phyloP scores from a whole-genome alignment of 2,329 filamentous ascomycete species.

The Claviceps sorghi region DNA sequence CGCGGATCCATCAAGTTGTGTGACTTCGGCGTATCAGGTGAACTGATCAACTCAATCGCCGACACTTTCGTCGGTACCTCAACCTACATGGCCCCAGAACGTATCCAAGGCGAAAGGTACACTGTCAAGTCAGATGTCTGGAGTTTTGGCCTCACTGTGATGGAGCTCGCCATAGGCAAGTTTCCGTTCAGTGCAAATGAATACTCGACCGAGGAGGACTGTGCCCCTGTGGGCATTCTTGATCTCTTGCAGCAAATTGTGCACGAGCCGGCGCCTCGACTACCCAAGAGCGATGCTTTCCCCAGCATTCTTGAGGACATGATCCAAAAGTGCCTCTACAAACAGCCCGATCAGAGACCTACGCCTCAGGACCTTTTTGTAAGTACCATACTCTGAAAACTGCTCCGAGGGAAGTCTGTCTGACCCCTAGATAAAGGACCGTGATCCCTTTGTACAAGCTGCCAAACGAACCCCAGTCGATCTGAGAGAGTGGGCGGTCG shows the following conservation, averaged over 20 bases:
- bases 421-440: slow-evolving; percentile 49
- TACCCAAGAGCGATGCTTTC: slow-evolving; percentile 96
- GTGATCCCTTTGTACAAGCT: slow-evolving; percentile 87
- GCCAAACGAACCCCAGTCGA: slow-evolving; percentile 94
- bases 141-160: slow-evolving; percentile 89
- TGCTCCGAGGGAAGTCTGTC: background rate
- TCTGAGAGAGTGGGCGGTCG: slow-evolving; percentile 81
- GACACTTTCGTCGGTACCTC: slow-evolving; percentile 98
- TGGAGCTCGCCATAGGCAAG: slow-evolving; percentile 95
- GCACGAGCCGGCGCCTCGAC: slow-evolving; percentile 79
- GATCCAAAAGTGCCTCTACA: slow-evolving; percentile 89
- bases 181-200: slow-evolving; percentile 80
- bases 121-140: slow-evolving; percentile 98
- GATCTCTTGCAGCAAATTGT: slow-evolving; percentile 96
- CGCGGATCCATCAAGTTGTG: slow-evolving; percentile 90
- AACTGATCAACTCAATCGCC: slow-evolving; percentile 93
- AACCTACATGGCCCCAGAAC: slow-evolving; percentile 97
- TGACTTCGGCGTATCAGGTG: slow-evolving; percentile 97
- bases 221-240: slow-evolving; percentile 82
- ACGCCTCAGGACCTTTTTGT: slow-evolving; percentile 90
- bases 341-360: slow-evolving; percentile 74
- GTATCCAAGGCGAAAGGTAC: slow-evolving; percentile 93
- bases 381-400: background rate
- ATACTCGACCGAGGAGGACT: slow-evolving; percentile 56
- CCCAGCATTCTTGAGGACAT: slow-evolving; percentile 90